Conservation (phyloP, 306 rosid genomes). For the Quercus parvula region DNA sequence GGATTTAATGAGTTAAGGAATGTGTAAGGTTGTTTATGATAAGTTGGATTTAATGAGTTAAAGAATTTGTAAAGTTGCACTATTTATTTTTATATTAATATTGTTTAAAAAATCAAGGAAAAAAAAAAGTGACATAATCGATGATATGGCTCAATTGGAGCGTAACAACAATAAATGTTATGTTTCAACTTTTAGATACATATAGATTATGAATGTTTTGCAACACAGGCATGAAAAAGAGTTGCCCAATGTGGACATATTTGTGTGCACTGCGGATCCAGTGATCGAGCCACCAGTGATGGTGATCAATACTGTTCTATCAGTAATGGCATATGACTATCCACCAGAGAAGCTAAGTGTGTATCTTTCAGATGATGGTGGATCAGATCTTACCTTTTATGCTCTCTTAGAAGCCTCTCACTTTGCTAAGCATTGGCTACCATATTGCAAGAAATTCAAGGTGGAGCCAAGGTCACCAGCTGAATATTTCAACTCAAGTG, state of each 20-base stretch:
- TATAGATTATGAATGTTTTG: background rate
- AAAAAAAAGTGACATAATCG: too few species aligned
- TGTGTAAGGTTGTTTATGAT: too few species aligned
- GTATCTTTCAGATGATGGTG: slow-evolving; percentile 83
- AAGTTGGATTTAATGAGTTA: too few species aligned
- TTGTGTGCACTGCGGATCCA: slow-evolving; percentile 86
- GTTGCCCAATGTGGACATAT: slow-evolving; percentile 70
- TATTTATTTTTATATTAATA: too few species aligned
- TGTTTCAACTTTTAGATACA: too few species aligned
- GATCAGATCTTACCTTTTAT: slow-evolving; percentile 56
- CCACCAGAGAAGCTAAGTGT: slow-evolving; percentile 68
- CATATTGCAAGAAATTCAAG: slow-evolving; percentile 59
- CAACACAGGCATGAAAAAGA: slow-evolving; percentile 42
- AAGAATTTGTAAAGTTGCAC: too few species aligned
- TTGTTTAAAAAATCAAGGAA: too few species aligned
- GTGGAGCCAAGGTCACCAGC: slow-evolving; percentile 81
- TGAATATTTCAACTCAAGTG: slow-evolving; percentile 44
- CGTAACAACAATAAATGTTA: too few species aligned
- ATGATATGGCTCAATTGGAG: too few species aligned
- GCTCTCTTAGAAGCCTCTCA: slow-evolving; percentile 59
- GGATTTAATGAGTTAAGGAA: too few species aligned
- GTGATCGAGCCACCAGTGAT: slow-evolving; percentile 67
- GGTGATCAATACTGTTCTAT: slow-evolving; percentile 74
- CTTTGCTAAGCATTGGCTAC: slow-evolving; percentile 84
- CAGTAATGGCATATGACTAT: slow-evolving; percentile 75